A percentile compares a stretch with the other conserved stretches of the same genome.
Conservation (phyloP, 2,329 filamentous ascomycete species). For the Colletotrichum musae region DNA sequence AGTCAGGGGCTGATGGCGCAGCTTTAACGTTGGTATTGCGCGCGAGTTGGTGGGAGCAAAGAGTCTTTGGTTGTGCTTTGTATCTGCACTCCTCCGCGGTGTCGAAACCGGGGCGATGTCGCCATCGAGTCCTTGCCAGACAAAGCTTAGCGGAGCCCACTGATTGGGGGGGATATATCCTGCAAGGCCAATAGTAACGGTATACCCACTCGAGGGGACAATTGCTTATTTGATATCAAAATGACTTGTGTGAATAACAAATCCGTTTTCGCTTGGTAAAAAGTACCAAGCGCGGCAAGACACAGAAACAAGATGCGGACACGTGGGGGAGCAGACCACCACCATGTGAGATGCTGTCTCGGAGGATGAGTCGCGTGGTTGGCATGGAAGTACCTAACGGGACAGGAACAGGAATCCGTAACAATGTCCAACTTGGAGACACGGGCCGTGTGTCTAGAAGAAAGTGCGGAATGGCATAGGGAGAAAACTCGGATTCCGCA, state of each 20-base stretch:
- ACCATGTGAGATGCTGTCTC: constrained; percentile 27
- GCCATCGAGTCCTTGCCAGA: constrained; percentile 45
- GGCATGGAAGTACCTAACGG: background rate
- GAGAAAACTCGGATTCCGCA: constrained; percentile 25
- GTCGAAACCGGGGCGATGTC: constrained; percentile 46
- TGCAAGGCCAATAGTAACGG: constrained; percentile 27
- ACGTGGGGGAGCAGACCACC: constrained; percentile 20
- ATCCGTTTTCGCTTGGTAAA: constrained; percentile 1
- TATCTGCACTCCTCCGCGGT: constrained; percentile 34
- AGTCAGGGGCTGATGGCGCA: constrained; percentile 14
- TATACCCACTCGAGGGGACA: constrained; percentile 24
- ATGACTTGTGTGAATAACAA: constrained; percentile 6
- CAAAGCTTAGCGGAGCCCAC: constrained; percentile 40
- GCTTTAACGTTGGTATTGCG: constrained; percentile 18
- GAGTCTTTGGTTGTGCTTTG: constrained; percentile 29
- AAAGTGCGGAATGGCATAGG: background rate
- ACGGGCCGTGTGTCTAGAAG: constrained; percentile 1
- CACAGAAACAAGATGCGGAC: background rate
- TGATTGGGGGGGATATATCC: constrained; percentile 27
- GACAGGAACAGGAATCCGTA: background rate
- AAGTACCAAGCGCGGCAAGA: constrained; percentile 18
- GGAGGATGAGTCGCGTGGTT: constrained; percentile 18
- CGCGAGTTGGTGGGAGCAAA: constrained; percentile 19
- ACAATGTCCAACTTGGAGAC: background rate
- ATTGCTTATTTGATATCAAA: constrained; percentile 22